Conservation (phyloP, 345 rosid species). For the Brassica cretica region DNA sequence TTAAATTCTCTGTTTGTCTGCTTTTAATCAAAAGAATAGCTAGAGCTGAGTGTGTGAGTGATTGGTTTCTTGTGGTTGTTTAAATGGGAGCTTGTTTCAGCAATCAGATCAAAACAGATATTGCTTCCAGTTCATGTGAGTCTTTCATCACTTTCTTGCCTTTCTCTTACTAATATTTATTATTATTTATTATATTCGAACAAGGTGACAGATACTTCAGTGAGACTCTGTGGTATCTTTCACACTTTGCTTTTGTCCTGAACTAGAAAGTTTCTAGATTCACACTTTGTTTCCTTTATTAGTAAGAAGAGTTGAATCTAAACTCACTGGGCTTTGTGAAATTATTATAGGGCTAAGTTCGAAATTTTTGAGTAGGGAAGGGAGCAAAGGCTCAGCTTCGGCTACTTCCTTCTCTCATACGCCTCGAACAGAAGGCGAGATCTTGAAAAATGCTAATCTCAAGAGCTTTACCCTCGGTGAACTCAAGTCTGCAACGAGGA, state of each 20-base stretch:
- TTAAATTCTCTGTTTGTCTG: conserved; percentile 1
- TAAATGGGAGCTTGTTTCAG: conserved; percentile 89
- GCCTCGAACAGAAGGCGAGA: conserved; percentile 88
- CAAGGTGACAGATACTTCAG: neutral
- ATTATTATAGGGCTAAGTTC: conserved; percentile 58
- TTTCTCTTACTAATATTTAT: conserved; percentile 6
- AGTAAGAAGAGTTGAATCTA: conserved; percentile 7
- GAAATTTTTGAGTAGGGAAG: conserved; percentile 55
- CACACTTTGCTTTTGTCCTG: conserved; percentile 14
- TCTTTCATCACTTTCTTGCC: neutral
- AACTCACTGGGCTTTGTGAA: neutral
- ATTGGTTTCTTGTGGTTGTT: conserved; percentile 15
- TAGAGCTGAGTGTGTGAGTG: conserved; percentile 23
- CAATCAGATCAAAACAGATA: conserved; percentile 78
- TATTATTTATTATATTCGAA: neutral
- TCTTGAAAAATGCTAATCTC: conserved; percentile 69
- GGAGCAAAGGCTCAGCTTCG: conserved; percentile 51
- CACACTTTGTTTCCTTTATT: conserved; percentile 22
- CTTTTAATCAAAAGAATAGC: conserved; percentile 7
- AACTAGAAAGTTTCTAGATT: neutral
- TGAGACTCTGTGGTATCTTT: conserved; percentile 9
- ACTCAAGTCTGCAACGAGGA: conserved; percentile 73
- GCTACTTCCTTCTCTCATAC: conserved; percentile 58
- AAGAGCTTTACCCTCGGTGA: conserved; percentile 53
- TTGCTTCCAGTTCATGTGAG: conserved; percentile 64